These are phyloP conservation scores for Penicillium parvum DNA, from an alignment of 495 filamentous ascomycete genomes.

Conservation along the genomic window DNA sequence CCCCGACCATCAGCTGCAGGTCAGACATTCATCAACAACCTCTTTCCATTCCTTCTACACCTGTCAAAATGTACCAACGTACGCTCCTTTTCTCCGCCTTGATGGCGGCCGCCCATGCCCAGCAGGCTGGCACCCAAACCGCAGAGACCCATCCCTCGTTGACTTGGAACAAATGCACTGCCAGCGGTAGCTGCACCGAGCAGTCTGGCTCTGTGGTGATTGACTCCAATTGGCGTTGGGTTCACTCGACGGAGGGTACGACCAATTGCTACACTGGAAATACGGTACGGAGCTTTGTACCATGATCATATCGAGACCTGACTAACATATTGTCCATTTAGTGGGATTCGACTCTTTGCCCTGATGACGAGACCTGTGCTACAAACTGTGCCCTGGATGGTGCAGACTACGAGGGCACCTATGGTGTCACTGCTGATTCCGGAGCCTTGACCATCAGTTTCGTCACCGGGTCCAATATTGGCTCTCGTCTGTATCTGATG, in stretches of 20 bases:
- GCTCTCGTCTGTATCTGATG: constrained; percentile 59
- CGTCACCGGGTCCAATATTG: constrained; percentile 49
- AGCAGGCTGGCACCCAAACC: constrained; percentile 41
- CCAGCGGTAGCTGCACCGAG: constrained; percentile 47
- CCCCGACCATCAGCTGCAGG: constrained; percentile 29
- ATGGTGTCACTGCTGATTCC: constrained; percentile 52
- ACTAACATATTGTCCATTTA: constrained; percentile 13
- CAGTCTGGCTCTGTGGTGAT: constrained; percentile 53
- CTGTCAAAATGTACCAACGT: constrained; percentile 31
- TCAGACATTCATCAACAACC: constrained; percentile 21
- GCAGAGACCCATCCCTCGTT: constrained; percentile 59
- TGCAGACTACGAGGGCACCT: constrained; percentile 52
- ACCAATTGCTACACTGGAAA: constrained; percentile 65
- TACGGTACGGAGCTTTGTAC: neutral
- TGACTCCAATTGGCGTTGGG: constrained; percentile 64
- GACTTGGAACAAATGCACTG: constrained; percentile 53
- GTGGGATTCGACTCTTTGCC: constrained; percentile 54
- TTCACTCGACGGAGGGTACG: constrained; percentile 47
- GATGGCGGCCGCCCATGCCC: constrained; percentile 31
- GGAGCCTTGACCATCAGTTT: constrained; percentile 52
- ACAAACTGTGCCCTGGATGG: constrained; percentile 58
- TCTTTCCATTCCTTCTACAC: constrained; percentile 9
- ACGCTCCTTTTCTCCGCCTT: constrained; percentile 26
- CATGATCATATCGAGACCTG: neutral
- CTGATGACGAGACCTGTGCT: constrained; percentile 50